Conservation (phyloP, 768 basidiomycete genomes). For the Leccinum broughii region DNA sequence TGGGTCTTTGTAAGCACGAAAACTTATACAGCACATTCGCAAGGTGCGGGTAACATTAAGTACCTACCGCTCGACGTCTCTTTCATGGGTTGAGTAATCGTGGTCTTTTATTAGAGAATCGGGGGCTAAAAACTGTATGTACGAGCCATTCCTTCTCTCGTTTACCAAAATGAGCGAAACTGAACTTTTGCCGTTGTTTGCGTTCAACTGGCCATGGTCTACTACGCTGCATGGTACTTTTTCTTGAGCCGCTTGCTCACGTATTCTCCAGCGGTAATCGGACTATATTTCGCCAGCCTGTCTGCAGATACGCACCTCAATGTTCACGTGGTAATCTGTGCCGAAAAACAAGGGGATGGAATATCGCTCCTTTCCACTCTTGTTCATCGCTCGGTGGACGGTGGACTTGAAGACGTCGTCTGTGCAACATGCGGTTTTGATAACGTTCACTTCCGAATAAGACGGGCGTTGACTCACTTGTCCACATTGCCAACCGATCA, state of each 20-base stretch:
- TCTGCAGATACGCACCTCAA: constrained; percentile 62
- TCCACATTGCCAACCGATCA: constrained; percentile 88
- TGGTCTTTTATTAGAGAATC: no score
- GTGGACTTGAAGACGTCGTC: constrained; percentile 92
- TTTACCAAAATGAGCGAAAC: no score
- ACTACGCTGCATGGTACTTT: constrained; percentile 16
- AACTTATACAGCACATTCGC: no score
- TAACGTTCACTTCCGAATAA: no score
- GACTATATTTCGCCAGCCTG: constrained; percentile 64
- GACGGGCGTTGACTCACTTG: constrained; percentile 51
- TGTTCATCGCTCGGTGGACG: constrained; percentile 81
- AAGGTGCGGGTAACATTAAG: no score
- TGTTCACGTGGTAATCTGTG: constrained; percentile 77
- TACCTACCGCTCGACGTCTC: no score
- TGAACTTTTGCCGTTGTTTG: no score
- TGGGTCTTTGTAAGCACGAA: no score
- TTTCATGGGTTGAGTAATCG: no score
- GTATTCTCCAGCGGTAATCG: constrained; percentile 81
- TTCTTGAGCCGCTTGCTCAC: constrained; percentile 72
- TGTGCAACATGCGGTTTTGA: constrained; percentile 26
- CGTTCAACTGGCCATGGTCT: no score
- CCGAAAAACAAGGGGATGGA: constrained; percentile 94
- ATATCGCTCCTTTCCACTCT: constrained; percentile 67
- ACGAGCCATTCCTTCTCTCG: no score
- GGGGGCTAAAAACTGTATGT: no score